A percentile compares a stretch with the other conserved stretches of the same genome.
Conservation (phyloP, 1,284 basidiomycete species). For the Rhodotorula sp. region DNA sequence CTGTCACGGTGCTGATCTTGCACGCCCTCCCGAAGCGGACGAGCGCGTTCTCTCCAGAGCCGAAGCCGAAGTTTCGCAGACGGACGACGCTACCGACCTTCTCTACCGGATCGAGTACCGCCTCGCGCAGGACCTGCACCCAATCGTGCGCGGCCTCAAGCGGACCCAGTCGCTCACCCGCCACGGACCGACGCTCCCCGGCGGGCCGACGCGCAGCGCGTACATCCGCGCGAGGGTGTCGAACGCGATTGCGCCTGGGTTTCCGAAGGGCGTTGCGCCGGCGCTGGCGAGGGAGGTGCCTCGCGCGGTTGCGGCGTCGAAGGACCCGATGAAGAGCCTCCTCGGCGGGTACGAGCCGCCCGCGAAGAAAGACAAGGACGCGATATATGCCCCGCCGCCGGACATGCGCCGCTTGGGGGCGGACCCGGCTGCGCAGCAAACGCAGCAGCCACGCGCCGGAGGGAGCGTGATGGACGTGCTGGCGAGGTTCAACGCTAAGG, state of each 20-base stretch:
- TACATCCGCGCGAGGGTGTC: constrained; percentile 31
- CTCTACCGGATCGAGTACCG: constrained; percentile 42
- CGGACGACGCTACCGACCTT: constrained; percentile 1
- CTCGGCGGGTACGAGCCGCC: constrained; percentile 25
- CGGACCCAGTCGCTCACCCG: constrained; percentile 1
- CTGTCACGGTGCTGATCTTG: neutral
- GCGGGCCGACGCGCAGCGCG: constrained; percentile 28
- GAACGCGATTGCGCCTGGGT: constrained; percentile 20
- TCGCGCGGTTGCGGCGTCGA: neutral
- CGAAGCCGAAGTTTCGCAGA: constrained; percentile 29
- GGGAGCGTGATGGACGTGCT: neutral
- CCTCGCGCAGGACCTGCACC: constrained; percentile 33
- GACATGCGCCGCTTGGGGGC: constrained; percentile 14
- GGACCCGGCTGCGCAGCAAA: neutral
- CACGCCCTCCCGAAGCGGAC: neutral
- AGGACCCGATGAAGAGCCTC: constrained; percentile 9
- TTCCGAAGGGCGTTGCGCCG: constrained; percentile 1
- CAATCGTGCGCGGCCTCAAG: constrained; percentile 21
- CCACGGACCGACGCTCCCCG: neutral
- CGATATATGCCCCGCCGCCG: constrained; percentile 30
- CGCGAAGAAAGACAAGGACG: constrained; percentile 21
- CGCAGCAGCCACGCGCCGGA: neutral
- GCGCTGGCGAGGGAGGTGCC: neutral
- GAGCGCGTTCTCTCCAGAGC: constrained; percentile 7
- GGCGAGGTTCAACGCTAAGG: neutral